Base-by-base conservation (phyloP, 169 alveolate genomes). In the Ichthyophthirius multifiliis region DNA sequence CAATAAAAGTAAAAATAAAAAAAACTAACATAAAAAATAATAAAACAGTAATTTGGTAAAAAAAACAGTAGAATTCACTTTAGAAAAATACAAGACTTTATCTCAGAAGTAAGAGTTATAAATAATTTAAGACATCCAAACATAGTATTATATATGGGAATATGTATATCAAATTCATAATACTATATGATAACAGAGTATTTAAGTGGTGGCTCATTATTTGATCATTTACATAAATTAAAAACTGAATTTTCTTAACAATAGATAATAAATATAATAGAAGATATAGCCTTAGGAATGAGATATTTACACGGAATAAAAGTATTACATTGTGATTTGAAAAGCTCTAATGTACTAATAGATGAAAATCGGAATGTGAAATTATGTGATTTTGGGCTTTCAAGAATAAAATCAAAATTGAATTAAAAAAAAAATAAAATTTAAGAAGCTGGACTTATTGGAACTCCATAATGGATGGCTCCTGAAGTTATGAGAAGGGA, bases 301-400 rank as follows among this genome's bases (percentile, higher is more conserved):
- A 34, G 71, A 27, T 89, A 90, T 39, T 47, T 94, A 13, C 97
- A 95, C 80, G 87, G 88, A 32, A 87, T 91, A 82, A 91, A 89
- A 35, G 82, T 78, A 23, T 31, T 94, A 32, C 97, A 94, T 75
- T 90, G 97, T 67, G 96, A 94, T 82, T 65, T 94, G 27, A 94
- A 94, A 67, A 87, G 94, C 20, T 87, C 94, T 32, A 94, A 94
- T 86, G 92, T 94, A 30, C 78, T 94, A 7, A 67, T 94, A 16
- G 93, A 90, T 86, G 93, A 92, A 67, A 90, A 89, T 82, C 87
- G 94, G 88, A 91, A 87, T 81, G 96, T 91, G 18, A 94, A 94
- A 83, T 84, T 94, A 1, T 93, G 96, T 73, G 97, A 94, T 82
- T 91, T 94, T 75, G 97, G 96, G n/a, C 79, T 94, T 1, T 89